Evolutionary conservation across 495 filamentous ascomycete genomes (phyloP).

Genomic region (Oleoguttula mirabilis): DNA sequence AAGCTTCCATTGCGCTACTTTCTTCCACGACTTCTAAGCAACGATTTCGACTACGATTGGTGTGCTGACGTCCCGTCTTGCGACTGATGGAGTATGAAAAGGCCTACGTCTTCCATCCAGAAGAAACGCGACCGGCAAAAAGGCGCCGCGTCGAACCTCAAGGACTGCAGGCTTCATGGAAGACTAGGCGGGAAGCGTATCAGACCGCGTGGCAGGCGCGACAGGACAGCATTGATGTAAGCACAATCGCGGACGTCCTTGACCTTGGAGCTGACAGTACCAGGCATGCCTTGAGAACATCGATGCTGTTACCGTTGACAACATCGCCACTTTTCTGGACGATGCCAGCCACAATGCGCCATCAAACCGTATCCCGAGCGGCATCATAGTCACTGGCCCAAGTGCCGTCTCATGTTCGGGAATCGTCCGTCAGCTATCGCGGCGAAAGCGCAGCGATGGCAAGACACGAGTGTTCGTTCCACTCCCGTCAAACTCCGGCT

Average conservation of each 20-base stretch:
- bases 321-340: constrained; percentile 55
- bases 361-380: constrained; percentile 49
- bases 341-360: constrained; percentile 28
- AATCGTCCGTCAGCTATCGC: constrained; percentile 55
- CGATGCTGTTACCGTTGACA: constrained; percentile 46
- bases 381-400: constrained; percentile 73
- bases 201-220: constrained; percentile 55
- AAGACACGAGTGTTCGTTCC: constrained; percentile 42
- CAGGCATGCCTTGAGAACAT: constrained; percentile 51
- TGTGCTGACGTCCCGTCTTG: not conserved
- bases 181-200: constrained; percentile 50
- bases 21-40: too few relatives aligned
- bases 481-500: constrained; percentile 62
- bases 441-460: constrained; percentile 39
- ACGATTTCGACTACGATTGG: too few relatives aligned
- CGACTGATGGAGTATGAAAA: constrained; percentile 28
- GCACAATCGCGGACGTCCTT: constrained; percentile 1
- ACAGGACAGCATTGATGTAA: constrained; percentile 57
- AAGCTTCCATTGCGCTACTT: too few relatives aligned
- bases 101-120: constrained; percentile 27
- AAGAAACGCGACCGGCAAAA: constrained; percentile 21
- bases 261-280: constrained; percentile 16
- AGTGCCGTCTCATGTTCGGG: constrained; percentile 67
- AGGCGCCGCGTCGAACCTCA: constrained; percentile 19
- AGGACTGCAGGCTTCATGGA: constrained; percentile 19